Conservation (phyloP, 805 yeast genomes). For the Zygosaccharomyces pseudorouxii region DNA sequence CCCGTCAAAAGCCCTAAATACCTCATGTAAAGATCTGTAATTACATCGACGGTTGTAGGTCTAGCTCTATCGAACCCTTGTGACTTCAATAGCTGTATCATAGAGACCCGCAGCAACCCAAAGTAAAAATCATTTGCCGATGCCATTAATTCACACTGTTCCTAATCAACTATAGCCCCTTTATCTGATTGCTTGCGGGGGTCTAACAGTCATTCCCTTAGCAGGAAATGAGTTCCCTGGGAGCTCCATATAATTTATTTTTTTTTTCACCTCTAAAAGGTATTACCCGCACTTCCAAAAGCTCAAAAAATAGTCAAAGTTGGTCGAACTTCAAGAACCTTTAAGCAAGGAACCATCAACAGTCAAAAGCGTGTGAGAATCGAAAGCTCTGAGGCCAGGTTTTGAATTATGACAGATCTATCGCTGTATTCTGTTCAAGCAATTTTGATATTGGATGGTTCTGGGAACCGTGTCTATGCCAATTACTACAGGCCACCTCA, state of each 20-base stretch:
- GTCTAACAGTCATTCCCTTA: too few species aligned
- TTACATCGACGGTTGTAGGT: conserved; percentile 62
- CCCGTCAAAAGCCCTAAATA: conserved; percentile 52
- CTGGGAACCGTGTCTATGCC: conserved; percentile 75
- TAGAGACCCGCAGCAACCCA: conserved; percentile 44
- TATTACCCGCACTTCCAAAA: conserved; percentile 5
- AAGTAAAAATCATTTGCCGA: conserved; percentile 41
- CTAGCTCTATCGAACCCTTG: conserved; percentile 80
- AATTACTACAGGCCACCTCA: conserved; percentile 78
- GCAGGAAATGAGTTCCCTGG: too few species aligned
- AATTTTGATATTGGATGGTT: conserved; percentile 70
- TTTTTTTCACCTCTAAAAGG: not conserved
- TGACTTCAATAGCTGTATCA: conserved; percentile 58
- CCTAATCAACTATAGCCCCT: not conserved
- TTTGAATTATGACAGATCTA: conserved; percentile 36
- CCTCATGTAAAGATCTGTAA: conserved; percentile 73
- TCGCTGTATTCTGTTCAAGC: conserved; percentile 83
- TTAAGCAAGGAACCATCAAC: not conserved
- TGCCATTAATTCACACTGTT: conserved; percentile 15
- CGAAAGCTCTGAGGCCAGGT: not conserved
- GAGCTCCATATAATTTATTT: not conserved
- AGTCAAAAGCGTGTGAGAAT: not conserved
- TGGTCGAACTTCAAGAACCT: not conserved
- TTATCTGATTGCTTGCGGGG: not conserved
- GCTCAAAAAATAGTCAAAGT: conserved; percentile 3